Evolutionary conservation across 176 grass and related monocot genomes (phyloP).

Genomic region (Saccharum spontaneum): DNA sequence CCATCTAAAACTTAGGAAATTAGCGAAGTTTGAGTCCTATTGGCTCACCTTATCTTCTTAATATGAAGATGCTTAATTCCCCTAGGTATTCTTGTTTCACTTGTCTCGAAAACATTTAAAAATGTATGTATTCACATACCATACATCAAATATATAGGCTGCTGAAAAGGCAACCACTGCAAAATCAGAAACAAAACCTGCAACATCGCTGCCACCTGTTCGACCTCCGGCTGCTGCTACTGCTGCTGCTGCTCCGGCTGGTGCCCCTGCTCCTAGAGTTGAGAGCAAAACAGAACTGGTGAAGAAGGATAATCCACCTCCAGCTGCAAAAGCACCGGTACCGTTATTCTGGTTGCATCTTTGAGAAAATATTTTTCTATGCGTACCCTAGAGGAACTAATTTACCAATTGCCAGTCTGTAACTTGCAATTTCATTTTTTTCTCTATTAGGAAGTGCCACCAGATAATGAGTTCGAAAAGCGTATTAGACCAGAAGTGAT

Average conservation of each 20-base stretch:
- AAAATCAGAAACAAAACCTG: slow-evolving; percentile 71
- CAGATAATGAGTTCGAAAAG: slow-evolving; percentile 91
- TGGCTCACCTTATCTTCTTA: background rate
- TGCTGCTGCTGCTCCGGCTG: background rate
- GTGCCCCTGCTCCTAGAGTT: slow-evolving; percentile 17
- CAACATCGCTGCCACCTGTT: slow-evolving; percentile 37
- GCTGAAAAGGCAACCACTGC: slow-evolving; percentile 43
- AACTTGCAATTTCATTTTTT: background rate
- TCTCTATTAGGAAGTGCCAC: slow-evolving; percentile 46
- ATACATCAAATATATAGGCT: slow-evolving; percentile 42
- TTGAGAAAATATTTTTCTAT: background rate
- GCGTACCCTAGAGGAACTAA: slow-evolving; percentile 2
- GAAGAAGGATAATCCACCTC: slow-evolving; percentile 57
- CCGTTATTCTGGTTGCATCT: background rate
- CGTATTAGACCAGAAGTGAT: slow-evolving; percentile 84
- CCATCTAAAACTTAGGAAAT: background rate
- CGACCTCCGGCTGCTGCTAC: background rate
- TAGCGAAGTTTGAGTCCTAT: background rate
- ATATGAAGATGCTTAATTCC: background rate
- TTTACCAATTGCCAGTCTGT: background rate
- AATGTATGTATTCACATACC: background rate
- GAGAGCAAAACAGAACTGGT: slow-evolving; percentile 56
- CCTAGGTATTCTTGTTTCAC: background rate
- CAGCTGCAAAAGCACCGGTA: slow-evolving; percentile 60
- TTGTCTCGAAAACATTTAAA: background rate